Evolutionary conservation across 305 asterid genomes (phyloP).

Genomic region (Fraxinus sp.): DNA sequence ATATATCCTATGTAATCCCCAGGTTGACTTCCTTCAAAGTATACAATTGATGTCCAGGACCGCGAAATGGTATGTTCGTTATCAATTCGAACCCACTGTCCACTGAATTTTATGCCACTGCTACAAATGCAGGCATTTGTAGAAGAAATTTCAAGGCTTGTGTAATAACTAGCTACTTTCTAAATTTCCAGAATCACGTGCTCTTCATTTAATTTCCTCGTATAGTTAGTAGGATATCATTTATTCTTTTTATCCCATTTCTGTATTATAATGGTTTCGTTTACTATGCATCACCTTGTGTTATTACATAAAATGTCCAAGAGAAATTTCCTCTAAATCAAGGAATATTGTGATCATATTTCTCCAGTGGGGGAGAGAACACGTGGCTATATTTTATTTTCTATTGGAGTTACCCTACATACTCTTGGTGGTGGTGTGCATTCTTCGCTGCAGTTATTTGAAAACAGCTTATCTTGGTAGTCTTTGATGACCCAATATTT

Average conservation of each 20-base stretch:
- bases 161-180: background rate
- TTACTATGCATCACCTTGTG: background rate
- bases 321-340: background rate
- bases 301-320: background rate
- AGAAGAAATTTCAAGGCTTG: background rate
- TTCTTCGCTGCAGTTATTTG: background rate
- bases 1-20: background rate
- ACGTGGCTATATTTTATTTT: background rate
- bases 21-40: background rate
- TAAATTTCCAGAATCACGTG: background rate
- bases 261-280: background rate
- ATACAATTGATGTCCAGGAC: background rate
- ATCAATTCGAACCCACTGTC: background rate
- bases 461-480: background rate
- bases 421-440: background rate
- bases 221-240: background rate
- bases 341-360: background rate
- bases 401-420: background rate
- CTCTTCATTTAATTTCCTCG: background rate
- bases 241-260: background rate
- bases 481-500: background rate
- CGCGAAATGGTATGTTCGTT: background rate
- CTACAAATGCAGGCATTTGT: background rate
- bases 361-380: background rate
- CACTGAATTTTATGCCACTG: background rate